Conservation (phyloP, 192 early-diverging fungal species). For the Backusella tuberculispora region DNA sequence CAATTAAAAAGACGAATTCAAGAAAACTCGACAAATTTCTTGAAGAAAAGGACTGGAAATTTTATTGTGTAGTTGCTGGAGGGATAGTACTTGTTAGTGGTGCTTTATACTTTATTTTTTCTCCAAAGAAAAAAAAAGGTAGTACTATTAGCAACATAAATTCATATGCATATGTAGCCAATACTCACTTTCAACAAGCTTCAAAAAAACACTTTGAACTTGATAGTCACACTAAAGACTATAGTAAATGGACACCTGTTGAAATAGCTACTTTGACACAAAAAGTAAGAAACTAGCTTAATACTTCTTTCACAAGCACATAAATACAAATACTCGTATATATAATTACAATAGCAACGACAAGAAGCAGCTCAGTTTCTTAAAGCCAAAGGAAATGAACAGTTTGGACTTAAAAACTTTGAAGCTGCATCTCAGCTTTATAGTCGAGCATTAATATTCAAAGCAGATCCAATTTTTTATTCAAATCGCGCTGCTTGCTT, state of each 20-base stretch:
- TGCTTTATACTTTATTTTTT: conserved; percentile 65
- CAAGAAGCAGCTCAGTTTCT: conserved; percentile 70
- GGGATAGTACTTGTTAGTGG: conserved; percentile 63
- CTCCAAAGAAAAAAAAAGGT: neutral
- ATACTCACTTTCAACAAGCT: neutral
- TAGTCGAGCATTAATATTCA: conserved; percentile 85
- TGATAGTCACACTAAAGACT: neutral
- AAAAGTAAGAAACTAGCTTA: conserved; percentile 26
- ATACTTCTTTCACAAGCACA: neutral
- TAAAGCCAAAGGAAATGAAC: conserved; percentile 88
- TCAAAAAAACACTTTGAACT: neutral
- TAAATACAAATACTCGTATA: conserved; percentile 1
- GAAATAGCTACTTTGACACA: conserved; percentile 53
- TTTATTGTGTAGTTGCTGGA: conserved; percentile 67
- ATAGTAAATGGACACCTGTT: conserved; percentile 14
- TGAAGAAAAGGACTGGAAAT: conserved; percentile 70
- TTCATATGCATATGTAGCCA: too few relatives aligned
- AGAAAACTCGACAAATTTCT: conserved; percentile 54
- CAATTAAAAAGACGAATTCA: neutral
- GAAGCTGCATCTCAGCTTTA: conserved; percentile 86
- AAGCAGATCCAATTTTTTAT: conserved; percentile 85
- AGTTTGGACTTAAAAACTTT: conserved; percentile 84
- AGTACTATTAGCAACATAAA: neutral
- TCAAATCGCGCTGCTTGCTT: conserved; percentile 97
- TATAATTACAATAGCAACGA: conserved; percentile 45